Conservation (phyloP, 352 stramenopile species). For the Phytophthora sojae region DNA sequence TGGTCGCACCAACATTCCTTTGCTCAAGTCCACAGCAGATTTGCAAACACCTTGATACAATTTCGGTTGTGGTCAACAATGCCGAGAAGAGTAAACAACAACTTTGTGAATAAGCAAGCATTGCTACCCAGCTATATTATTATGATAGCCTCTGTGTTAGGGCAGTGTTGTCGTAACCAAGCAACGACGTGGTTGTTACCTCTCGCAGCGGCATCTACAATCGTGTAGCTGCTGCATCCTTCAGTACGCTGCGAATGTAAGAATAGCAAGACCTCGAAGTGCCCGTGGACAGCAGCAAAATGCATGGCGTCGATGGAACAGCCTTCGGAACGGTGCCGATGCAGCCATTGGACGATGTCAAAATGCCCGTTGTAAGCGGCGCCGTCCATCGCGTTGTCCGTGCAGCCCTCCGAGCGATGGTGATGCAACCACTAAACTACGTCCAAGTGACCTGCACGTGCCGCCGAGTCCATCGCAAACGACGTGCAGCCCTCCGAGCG, state of each 20-base stretch:
- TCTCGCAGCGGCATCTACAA: slow-evolving; percentile 21
- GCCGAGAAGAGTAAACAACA: neutral
- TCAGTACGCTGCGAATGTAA: slow-evolving; percentile 40
- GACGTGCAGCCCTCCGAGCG: slow-evolving; percentile 29
- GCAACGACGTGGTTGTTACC: slow-evolving; percentile 19
- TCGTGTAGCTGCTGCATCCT: slow-evolving; percentile 31
- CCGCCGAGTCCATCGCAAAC: slow-evolving; percentile 31
- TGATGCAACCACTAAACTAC: slow-evolving; percentile 33
- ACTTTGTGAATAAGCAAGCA: neutral
- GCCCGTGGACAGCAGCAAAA: slow-evolving; percentile 34
- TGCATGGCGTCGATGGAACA: slow-evolving; percentile 45
- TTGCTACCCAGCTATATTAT: neutral
- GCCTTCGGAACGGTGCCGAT: slow-evolving; percentile 30
- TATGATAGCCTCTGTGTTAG: neutral
- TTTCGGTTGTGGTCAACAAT: slow-evolving; percentile 19
- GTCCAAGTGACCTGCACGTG: slow-evolving; percentile 20
- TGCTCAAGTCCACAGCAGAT: neutral
- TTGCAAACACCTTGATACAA: neutral
- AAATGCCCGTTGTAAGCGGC: slow-evolving; percentile 25
- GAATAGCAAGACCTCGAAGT: slow-evolving; percentile 46
- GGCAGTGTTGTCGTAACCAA: slow-evolving; percentile 29
- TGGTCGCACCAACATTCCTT: neutral
- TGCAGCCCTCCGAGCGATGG: slow-evolving; percentile 21
- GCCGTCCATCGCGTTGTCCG: slow-evolving; percentile 26
- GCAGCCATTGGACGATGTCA: slow-evolving; percentile 27